A percentile compares a stretch with the other conserved stretches of the same genome.
phyloP scores from a whole-genome alignment of 2,329 filamentous ascomycete species.

The Colletotrichum sp. region DNA sequence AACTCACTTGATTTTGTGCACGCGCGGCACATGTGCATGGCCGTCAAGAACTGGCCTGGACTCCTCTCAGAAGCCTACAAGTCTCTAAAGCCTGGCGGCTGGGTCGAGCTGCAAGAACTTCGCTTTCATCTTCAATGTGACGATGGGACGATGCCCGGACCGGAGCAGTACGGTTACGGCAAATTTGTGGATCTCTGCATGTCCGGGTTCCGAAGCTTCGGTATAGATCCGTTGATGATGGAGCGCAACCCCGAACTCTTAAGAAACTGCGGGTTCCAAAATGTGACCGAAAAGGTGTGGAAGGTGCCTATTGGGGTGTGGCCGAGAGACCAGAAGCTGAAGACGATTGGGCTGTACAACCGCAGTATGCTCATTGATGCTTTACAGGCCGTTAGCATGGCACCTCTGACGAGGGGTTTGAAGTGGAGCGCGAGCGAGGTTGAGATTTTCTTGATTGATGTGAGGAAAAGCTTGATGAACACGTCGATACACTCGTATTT shows the following conservation, averaged over 20 bases:
- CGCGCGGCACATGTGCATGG: constrained; percentile 45
- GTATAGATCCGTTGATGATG: constrained; percentile 55
- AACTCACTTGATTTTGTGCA: constrained; percentile 32
- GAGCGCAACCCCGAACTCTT: constrained; percentile 56
- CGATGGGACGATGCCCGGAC: constrained; percentile 41
- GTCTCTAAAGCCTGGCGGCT: constrained; percentile 47
- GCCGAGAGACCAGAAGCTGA: constrained; percentile 21
- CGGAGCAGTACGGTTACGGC: constrained; percentile 44
- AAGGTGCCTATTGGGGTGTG: constrained; percentile 27
- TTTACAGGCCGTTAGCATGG: constrained; percentile 32
- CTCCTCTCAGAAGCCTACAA: constrained; percentile 32
- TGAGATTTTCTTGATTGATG: constrained; percentile 53
- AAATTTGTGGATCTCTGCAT: constrained; percentile 60
- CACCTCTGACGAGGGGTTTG: constrained; percentile 44
- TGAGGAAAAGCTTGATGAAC: constrained; percentile 52
- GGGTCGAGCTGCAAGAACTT: constrained; percentile 51
- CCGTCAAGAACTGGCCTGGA: constrained; percentile 33
- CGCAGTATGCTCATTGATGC: constrained; percentile 13
- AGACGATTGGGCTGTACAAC: constrained; percentile 26
- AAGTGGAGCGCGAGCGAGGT: constrained; percentile 35
- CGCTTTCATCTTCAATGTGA: constrained; percentile 43
- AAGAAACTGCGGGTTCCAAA: constrained; percentile 30
- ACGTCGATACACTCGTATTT: constrained; percentile 53
- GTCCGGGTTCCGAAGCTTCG: constrained; percentile 48
- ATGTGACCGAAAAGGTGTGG: constrained; percentile 21